phyloP scores from a whole-genome alignment of 352 stramenopile species.

The Plasmopara viticola region DNA sequence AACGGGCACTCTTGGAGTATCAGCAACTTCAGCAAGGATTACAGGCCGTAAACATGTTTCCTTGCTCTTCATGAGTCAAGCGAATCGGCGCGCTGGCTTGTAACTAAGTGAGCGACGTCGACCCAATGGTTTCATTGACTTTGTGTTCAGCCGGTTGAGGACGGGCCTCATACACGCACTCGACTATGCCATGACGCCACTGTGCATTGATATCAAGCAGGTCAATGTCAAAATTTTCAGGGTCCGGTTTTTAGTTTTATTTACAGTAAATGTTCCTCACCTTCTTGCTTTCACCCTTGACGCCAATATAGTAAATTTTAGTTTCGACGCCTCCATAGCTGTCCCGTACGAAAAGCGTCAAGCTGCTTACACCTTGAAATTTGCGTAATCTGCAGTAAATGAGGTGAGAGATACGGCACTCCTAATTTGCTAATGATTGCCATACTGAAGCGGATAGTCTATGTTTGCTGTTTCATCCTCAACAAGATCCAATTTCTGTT shows the following conservation, averaged over 20 bases:
- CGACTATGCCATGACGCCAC: conserved; percentile 81
- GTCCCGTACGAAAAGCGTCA: conserved; percentile 77
- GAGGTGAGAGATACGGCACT: background rate
- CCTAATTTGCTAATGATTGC: background rate
- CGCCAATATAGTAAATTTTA: conserved; percentile 80
- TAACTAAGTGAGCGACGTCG: conserved; percentile 46
- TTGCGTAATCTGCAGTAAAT: conserved; percentile 59
- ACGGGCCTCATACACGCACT: conserved; percentile 78
- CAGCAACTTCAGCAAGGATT: conserved; percentile 39
- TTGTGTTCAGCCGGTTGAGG: conserved; percentile 76
- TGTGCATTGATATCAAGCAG: conserved; percentile 19
- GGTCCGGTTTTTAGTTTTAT: background rate
- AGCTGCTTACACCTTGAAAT: conserved; percentile 78
- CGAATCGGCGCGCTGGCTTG: background rate
- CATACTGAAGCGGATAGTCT: conserved; percentile 77
- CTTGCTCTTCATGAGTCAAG: conserved; percentile 11
- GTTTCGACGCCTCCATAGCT: conserved; percentile 69
- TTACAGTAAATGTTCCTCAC: conserved; percentile 15
- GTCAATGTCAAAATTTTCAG: background rate
- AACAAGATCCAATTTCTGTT: conserved; percentile 71
- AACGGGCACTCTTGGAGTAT: conserved; percentile 50
- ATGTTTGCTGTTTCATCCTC: conserved; percentile 59
- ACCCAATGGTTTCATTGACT: conserved; percentile 41
- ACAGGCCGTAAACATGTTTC: conserved; percentile 21
- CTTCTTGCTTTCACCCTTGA: conserved; percentile 86